Base-by-base conservation (phyloP, 2,329 filamentous ascomycete species). In the Beauveria rudraprayagi region DNA sequence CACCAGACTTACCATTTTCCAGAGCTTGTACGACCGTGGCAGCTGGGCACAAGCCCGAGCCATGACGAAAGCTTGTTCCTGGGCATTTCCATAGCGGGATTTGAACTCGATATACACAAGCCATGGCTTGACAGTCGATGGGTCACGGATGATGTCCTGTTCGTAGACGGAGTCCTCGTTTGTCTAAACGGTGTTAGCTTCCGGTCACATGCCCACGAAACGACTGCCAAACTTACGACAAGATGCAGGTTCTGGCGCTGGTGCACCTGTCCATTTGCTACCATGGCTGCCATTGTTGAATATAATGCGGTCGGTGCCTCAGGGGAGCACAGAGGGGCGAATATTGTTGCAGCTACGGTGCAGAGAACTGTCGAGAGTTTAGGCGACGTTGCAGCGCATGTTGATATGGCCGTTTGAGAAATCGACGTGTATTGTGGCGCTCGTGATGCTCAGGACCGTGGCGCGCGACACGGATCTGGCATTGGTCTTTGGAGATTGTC, bases 91-190 rank as follows among this genome's bases (percentile, higher is more conserved):
- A 81, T 96, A 89, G 68, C 91, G 89, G 67, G 86, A 78, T 77
- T 99, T 99, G 81, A 90, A 92, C 66, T 91, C 87, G 72, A 93
- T 90, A 75, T 97, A 99, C 67, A 91, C 87, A 62, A 99, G 83
- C 94, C 94, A 99, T 70, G 94, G 92, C 76, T 93, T 95, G 67
- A 93, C 86, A 73, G 87, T 94, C 69, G 88, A 89, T 9, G 87
- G 85, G 70, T 95, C 91, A 67, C 92, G 90, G 66, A 94, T 79
- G 63, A 97, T 86, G 74, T 99, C 94, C 76, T 97, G 92, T 77
- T 99, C 95, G 80, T 97, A 99, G 63, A 96, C 84, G 60, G 90
- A 88, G 77, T 99, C 94, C 77, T 95, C 91, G 71, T 92, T 90
- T 68, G 86, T 82, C 85, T 93, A 22, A 44, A 68, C 37, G 55